phyloP scores from a whole-genome alignment of 2,329 filamentous ascomycete species.

The Fusarium sp. region DNA sequence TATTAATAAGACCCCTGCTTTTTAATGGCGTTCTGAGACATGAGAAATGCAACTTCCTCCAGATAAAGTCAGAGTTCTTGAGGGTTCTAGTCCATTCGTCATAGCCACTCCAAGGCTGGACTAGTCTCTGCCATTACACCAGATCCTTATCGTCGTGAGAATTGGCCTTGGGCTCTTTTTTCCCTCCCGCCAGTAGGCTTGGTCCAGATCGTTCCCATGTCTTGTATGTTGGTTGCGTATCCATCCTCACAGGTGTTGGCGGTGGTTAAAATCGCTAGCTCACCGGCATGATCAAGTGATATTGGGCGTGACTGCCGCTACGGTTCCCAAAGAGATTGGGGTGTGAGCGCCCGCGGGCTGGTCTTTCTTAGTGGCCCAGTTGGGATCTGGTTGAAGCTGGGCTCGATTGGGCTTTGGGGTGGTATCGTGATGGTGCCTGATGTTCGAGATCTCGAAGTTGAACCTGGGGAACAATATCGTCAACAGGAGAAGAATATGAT shows the following conservation, averaged over 20 bases:
- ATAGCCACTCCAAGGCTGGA: slow-evolving; percentile 22
- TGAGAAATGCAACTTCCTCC: slow-evolving; percentile 20
- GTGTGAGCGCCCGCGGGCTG: slow-evolving; percentile 11
- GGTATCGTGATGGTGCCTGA: slow-evolving; percentile 31
- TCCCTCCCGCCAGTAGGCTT: background rate
- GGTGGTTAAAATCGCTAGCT: slow-evolving; percentile 36
- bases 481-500: slow-evolving; percentile 15
- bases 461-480: slow-evolving; percentile 22
- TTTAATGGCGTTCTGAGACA: slow-evolving; percentile 37
- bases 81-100: slow-evolving; percentile 12
- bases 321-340: slow-evolving; percentile 4
- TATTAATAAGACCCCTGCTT: slow-evolving; percentile 23
- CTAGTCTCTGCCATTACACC: slow-evolving; percentile 17
- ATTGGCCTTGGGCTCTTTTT: slow-evolving; percentile 18
- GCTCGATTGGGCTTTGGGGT: slow-evolving; percentile 18
- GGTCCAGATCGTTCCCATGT: slow-evolving; percentile 32
- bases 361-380: slow-evolving; percentile 12
- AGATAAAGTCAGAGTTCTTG: slow-evolving; percentile 1
- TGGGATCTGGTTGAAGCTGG: slow-evolving; percentile 4
- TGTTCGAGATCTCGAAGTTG: slow-evolving; percentile 28
- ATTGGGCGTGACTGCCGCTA: slow-evolving; percentile 27
- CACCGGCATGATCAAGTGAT: slow-evolving; percentile 27
- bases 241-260: slow-evolving; percentile 19
- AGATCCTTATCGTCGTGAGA: slow-evolving; percentile 33
- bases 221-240: slow-evolving; percentile 35